Percentiles rank a stretch among this genome's conserved stretches.
Evolutionary conservation across 116 monocot genomes (phyloP).

Genomic region (Dioscorea cayenensis): DNA sequence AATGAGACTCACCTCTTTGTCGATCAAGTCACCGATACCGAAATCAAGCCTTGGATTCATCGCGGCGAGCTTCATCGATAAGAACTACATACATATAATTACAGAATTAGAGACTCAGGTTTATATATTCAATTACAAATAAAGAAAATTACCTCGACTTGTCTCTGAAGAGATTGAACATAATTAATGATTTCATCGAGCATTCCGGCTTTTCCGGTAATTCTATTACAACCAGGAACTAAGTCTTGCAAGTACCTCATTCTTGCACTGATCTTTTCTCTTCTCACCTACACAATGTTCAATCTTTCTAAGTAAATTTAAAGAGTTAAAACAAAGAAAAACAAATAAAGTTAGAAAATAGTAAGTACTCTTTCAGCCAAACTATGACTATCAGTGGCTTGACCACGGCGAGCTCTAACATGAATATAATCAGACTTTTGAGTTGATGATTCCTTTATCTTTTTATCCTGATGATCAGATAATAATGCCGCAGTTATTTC

Average conservation of each 20-base stretch:
- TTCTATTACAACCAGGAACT: conserved; percentile 65
- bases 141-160: conserved; percentile 48
- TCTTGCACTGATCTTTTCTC: conserved; percentile 71
- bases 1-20: conserved; percentile 24
- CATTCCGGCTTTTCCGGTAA: conserved; percentile 68
- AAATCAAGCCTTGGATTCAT: conserved; percentile 38
- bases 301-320: background rate
- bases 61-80: conserved; percentile 61
- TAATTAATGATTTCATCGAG: conserved; percentile 78
- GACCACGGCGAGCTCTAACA: conserved; percentile 74
- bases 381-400: conserved; percentile 74
- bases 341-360: background rate
- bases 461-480: background rate
- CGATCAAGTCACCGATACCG: conserved; percentile 32
- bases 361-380: conserved; percentile 47
- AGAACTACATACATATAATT: conserved; percentile 21
- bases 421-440: conserved; percentile 55
- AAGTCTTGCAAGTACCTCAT: conserved; percentile 66
- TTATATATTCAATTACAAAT: no score
- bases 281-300: conserved; percentile 42
- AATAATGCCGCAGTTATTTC: background rate
- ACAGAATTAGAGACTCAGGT: background rate
- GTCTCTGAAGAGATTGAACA: conserved; percentile 68
- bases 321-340: no score
- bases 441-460: conserved; percentile 3